These are phyloP conservation scores for Sporothrix dimorphospora DNA, from an alignment of 2,329 filamentous ascomycete species.

Conservation along the genomic window DNA sequence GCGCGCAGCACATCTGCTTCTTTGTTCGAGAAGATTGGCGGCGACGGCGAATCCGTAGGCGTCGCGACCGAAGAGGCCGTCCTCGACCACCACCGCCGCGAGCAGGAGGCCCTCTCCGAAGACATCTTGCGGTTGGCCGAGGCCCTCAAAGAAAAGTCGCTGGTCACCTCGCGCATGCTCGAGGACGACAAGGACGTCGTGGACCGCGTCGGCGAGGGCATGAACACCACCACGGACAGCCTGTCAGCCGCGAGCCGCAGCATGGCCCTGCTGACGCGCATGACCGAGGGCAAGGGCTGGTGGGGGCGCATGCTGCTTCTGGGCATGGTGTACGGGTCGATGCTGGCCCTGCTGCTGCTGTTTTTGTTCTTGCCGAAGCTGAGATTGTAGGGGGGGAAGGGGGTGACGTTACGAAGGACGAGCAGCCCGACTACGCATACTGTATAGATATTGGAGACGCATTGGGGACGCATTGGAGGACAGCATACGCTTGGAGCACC, in stretches of 20 bases:
- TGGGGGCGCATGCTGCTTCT: conserved; percentile 83
- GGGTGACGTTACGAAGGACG: not conserved
- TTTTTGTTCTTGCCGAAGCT: conserved; percentile 89
- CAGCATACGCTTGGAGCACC: not conserved
- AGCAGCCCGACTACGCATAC: not conserved
- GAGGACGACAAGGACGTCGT: conserved; percentile 74
- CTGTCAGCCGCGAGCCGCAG: conserved; percentile 75
- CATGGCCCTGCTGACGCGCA: conserved; percentile 75
- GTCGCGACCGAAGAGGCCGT: conserved; percentile 67
- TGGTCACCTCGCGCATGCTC: conserved; percentile 71
- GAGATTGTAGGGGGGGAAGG: conserved; percentile 45
- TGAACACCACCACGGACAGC: conserved; percentile 74
- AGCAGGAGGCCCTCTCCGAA: conserved; percentile 81
- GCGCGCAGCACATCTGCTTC: conserved; percentile 32
- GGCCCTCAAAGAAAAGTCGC: conserved; percentile 74
- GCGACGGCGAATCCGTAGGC: conserved; percentile 34
- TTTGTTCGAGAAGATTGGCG: conserved; percentile 29
- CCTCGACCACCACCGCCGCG: conserved; percentile 73
- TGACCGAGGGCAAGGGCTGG: conserved; percentile 89
- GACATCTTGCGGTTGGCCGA: conserved; percentile 81
- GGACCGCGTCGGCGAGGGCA: conserved; percentile 68
- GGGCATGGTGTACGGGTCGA: conserved; percentile 79
- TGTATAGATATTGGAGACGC: not conserved
- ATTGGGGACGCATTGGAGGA: not conserved
- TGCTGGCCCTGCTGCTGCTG: conserved; percentile 74